Conservation (phyloP, 129 eudicot species). For the Centrapalus pauciflorus region DNA sequence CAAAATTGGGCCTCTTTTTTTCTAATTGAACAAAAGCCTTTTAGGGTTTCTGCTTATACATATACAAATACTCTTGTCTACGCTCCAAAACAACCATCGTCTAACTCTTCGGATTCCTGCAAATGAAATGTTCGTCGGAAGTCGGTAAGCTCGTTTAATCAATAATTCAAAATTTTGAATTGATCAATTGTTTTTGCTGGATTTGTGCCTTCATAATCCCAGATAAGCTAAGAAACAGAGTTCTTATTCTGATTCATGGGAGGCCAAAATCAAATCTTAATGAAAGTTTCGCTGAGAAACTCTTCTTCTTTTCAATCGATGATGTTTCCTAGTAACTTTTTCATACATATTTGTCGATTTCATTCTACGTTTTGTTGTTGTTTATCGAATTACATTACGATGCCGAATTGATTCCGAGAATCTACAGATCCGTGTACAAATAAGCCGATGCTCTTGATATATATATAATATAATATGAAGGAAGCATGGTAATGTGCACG, state of each 20-base stretch:
- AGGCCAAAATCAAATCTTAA: slow-evolving; percentile 28
- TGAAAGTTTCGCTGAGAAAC: slow-evolving; percentile 61
- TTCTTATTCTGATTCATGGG: slow-evolving; percentile 58
- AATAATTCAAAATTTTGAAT: not conserved
- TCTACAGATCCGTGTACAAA: slow-evolving; percentile 48
- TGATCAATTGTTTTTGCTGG: not conserved
- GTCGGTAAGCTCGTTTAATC: not conserved
- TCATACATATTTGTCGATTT: slow-evolving; percentile 28
- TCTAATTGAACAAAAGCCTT: not conserved
- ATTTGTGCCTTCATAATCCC: slow-evolving; percentile 51
- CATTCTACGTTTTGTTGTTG: not conserved
- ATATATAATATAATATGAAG: slow-evolving; percentile 51
- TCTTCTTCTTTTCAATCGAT: slow-evolving; percentile 1
- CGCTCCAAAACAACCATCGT: not conserved
- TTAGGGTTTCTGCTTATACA: slow-evolving; percentile 12
- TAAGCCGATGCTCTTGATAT: slow-evolving; percentile 93
- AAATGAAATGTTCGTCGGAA: not conserved
- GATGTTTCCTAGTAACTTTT: slow-evolving; percentile 51
- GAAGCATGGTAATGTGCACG: slow-evolving; percentile 93
- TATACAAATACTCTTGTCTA: not conserved
- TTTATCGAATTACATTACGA: not conserved
- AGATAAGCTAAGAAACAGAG: slow-evolving; percentile 34
- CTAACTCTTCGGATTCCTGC: too few relatives aligned
- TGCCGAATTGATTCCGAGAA: not conserved
- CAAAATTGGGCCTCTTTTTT: not conserved